These are phyloP conservation scores for Xylona heveae DNA, from an alignment of 495 filamentous ascomycete genomes.

Conservation along the genomic window DNA sequence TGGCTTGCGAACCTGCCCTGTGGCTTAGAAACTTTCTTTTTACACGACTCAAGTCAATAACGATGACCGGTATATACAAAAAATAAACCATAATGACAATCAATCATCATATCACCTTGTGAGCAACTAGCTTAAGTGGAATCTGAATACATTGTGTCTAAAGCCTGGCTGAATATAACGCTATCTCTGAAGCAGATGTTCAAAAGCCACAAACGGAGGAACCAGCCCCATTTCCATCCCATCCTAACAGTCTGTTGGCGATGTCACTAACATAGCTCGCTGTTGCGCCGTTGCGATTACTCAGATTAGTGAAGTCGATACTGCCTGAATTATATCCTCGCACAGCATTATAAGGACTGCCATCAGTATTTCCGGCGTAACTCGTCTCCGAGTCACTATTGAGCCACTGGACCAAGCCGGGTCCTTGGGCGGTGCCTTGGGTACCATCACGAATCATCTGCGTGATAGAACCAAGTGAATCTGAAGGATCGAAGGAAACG, in stretches of 20 bases:
- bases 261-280: slow-evolving; percentile 18
- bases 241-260: slow-evolving; percentile 18
- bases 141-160: too few relatives aligned
- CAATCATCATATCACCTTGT: too few relatives aligned
- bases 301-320: slow-evolving; percentile 13
- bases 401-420: slow-evolving; percentile 16
- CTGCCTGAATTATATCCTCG: slow-evolving; percentile 19
- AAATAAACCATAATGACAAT: too few relatives aligned
- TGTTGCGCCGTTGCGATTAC: slow-evolving; percentile 14
- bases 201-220: slow-evolving; percentile 2
- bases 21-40: too few relatives aligned
- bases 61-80: too few relatives aligned
- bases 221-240: slow-evolving; percentile 4
- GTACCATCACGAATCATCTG: slow-evolving; percentile 20
- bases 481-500: slow-evolving; percentile 8
- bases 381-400: slow-evolving; percentile 6
- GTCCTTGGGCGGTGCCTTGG: slow-evolving; percentile 13
- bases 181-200: too few relatives aligned
- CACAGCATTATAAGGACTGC: too few relatives aligned
- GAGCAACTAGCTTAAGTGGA: too few relatives aligned
- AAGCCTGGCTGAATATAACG: too few relatives aligned
- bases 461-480: slow-evolving; percentile 12
- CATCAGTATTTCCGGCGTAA: not conserved
- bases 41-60: too few relatives aligned
- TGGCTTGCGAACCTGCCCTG: too few relatives aligned